phyloP scores from a whole-genome alignment of 306 rosid species.

The Vigna unguiculata region DNA sequence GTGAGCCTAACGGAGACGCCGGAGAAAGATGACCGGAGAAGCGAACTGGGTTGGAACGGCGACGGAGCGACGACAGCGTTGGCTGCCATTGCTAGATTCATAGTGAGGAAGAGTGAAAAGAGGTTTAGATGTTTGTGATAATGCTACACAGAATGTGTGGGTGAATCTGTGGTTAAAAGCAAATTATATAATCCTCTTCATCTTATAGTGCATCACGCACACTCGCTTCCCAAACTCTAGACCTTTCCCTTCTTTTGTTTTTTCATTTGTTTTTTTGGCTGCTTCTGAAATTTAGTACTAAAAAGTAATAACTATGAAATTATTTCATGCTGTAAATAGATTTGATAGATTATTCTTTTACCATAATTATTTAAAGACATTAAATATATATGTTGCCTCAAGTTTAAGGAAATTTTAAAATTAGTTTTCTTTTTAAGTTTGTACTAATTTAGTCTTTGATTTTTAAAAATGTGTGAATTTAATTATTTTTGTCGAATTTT shows the following conservation, averaged over 20 bases:
- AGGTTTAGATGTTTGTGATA: constrained; percentile 45
- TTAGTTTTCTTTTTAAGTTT: too few species aligned
- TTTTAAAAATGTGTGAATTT: too few species aligned
- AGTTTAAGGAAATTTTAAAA: too few species aligned
- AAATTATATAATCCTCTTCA: not conserved
- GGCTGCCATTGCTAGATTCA: constrained; percentile 73
- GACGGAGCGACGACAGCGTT: constrained; percentile 52
- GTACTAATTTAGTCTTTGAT: too few species aligned
- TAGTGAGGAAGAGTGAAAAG: not conserved
- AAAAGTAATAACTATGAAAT: not conserved
- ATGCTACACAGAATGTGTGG: constrained; percentile 19
- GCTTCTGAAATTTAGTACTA: not conserved
- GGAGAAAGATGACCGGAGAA: constrained; percentile 61
- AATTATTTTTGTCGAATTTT: too few species aligned
- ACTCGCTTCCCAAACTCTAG: too few species aligned
- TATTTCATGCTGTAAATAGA: too few species aligned
- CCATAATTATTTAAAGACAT: too few species aligned
- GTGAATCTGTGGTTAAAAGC: constrained; percentile 16
- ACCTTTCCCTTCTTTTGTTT: not conserved
- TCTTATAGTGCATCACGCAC: not conserved
- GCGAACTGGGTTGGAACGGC: constrained; percentile 30
- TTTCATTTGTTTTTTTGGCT: not conserved
- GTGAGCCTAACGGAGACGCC: constrained; percentile 61
- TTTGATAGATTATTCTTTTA: too few species aligned
- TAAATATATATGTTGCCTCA: too few species aligned